Evolutionary conservation across 768 basidiomycete species (phyloP).

Genomic region (Psilocybe cyanescens): DNA sequence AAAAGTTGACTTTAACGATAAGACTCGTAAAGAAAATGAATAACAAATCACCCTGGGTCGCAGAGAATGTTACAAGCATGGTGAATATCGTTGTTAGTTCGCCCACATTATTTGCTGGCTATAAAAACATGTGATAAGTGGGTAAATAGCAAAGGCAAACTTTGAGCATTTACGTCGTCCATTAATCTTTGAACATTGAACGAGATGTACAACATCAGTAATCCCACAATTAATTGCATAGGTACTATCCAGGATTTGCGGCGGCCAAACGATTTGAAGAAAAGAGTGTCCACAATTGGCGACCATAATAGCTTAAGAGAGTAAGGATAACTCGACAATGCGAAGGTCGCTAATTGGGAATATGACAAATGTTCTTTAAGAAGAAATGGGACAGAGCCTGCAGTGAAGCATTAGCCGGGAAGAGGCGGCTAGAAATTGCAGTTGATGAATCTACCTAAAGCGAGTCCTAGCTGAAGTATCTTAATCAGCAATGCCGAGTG

Average conservation of each 20-base stretch:
- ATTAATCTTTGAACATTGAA: slow-evolving; percentile 75
- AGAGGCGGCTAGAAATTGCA: background rate
- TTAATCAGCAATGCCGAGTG: slow-evolving; percentile 3
- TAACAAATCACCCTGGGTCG: slow-evolving; percentile 81
- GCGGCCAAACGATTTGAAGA: slow-evolving; percentile 81
- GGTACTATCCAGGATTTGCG: slow-evolving; percentile 99
- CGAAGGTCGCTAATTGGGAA: slow-evolving; percentile 94
- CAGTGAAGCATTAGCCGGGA: slow-evolving; percentile 2
- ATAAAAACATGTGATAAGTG: slow-evolving; percentile 16
- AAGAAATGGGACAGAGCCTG: slow-evolving; percentile 96
- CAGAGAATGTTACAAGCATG: slow-evolving; percentile 90
- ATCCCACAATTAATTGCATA: slow-evolving; percentile 90
- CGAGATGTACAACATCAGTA: slow-evolving; percentile 80
- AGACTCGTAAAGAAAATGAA: background rate
- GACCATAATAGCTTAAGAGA: slow-evolving; percentile 98
- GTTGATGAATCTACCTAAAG: slow-evolving; percentile 60
- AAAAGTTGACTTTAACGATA: slow-evolving; percentile 1
- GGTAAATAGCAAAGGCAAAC: slow-evolving; percentile 8
- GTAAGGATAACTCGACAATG: slow-evolving; percentile 92
- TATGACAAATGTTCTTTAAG: slow-evolving; percentile 95
- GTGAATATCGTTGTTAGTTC: slow-evolving; percentile 87
- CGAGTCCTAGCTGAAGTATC: slow-evolving; percentile 72
- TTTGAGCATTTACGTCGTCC: slow-evolving; percentile 61
- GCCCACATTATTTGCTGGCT: slow-evolving; percentile 83
- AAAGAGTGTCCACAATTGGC: slow-evolving; percentile 94